Conservation (phyloP, 495 filamentous ascomycete genomes). For the Neurospora sp. region DNA sequence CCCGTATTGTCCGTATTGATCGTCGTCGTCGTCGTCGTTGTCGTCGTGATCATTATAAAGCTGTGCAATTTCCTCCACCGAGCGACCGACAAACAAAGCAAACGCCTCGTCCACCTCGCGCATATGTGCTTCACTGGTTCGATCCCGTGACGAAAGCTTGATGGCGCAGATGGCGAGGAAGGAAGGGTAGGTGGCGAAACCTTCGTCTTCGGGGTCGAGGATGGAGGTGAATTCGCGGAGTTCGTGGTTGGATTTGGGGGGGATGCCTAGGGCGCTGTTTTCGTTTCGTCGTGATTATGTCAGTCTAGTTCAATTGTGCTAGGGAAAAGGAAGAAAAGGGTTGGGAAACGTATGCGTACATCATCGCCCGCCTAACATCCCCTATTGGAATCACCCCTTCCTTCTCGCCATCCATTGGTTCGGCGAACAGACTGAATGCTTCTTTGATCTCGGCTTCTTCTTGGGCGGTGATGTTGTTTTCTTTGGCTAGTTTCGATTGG, state of each 20-base stretch:
- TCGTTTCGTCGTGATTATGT: too few species aligned
- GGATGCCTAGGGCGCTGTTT: constrained; percentile 61
- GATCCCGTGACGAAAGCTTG: constrained; percentile 53
- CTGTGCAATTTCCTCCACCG: not conserved
- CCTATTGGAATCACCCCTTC: constrained; percentile 63
- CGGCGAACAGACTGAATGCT: constrained; percentile 74
- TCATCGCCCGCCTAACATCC: constrained; percentile 73
- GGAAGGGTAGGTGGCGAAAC: constrained; percentile 60
- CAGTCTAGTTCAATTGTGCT: too few species aligned
- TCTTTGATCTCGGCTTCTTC: constrained; percentile 87
- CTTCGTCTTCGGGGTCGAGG: constrained; percentile 70
- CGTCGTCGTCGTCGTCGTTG: not conserved
- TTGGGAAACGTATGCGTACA: constrained; percentile 15
- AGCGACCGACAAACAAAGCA: constrained; percentile 48
- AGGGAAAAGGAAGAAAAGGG: not conserved
- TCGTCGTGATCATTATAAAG: not conserved
- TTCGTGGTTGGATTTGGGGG: constrained; percentile 51
- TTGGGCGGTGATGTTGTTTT: constrained; percentile 69
- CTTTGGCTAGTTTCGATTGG: constrained; percentile 78
- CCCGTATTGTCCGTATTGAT: constrained; percentile 5
- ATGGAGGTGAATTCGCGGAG: constrained; percentile 64
- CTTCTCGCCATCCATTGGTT: constrained; percentile 56
- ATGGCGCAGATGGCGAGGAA: constrained; percentile 83
- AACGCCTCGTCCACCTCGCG: constrained; percentile 75
- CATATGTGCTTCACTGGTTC: constrained; percentile 39